Percentiles rank a stretch among this genome's conserved stretches.
phyloP scores from a whole-genome alignment of 495 filamentous ascomycete genomes.

The Astrothelium subdiscretum region DNA sequence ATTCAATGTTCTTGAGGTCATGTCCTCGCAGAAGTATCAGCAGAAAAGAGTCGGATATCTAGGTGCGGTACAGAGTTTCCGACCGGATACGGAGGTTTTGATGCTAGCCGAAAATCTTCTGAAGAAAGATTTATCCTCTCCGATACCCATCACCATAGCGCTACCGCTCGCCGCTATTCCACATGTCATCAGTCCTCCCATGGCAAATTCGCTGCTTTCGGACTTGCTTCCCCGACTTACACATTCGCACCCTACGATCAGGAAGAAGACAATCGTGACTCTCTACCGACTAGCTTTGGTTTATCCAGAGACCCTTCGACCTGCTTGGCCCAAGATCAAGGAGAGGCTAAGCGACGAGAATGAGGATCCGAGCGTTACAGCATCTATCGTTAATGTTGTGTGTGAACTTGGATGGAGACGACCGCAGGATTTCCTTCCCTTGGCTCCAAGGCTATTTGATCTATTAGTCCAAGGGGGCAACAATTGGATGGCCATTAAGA shows the following conservation, averaged over 20 bases:
- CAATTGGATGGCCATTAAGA: constrained; percentile 99
- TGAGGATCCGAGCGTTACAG: constrained; percentile 87
- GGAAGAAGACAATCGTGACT: constrained; percentile 91
- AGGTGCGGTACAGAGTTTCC: constrained; percentile 92
- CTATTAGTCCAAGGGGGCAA: constrained; percentile 85
- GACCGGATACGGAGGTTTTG: constrained; percentile 87
- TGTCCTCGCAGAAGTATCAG: constrained; percentile 86
- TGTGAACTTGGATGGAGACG: constrained; percentile 92
- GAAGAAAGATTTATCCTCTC: constrained; percentile 86
- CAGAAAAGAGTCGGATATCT: constrained; percentile 95
- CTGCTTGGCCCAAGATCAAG: constrained; percentile 94
- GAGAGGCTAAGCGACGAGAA: constrained; percentile 82
- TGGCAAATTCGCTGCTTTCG: constrained; percentile 75
- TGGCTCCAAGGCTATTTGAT: constrained; percentile 86
- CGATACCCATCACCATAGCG: constrained; percentile 60
- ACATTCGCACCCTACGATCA: constrained; percentile 68
- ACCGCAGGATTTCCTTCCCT: constrained; percentile 82
- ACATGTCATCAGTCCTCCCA: constrained; percentile 80
- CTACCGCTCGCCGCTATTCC: constrained; percentile 80
- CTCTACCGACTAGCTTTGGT: constrained; percentile 86
- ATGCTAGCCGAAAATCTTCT: constrained; percentile 95
- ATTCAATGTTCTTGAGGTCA: constrained; percentile 96
- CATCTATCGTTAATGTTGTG: constrained; percentile 90
- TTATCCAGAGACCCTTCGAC: constrained; percentile 83
- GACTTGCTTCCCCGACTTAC: constrained; percentile 78